Evolutionary conservation across 305 asterid species (phyloP), one percentile per base, ranked within the genome.

Genomic region (Galium porrigens): DNA sequence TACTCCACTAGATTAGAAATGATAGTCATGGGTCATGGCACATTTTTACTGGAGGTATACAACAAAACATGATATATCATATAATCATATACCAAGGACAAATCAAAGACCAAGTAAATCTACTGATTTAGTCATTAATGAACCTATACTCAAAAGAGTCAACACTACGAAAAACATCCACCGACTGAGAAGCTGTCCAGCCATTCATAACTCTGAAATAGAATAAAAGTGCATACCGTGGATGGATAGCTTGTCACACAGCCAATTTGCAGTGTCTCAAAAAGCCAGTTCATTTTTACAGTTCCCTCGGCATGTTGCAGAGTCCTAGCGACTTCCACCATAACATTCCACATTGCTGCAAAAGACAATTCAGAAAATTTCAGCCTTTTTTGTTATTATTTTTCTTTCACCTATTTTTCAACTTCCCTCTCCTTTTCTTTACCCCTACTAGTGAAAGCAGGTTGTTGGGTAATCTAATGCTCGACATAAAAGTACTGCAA

Each of bases 161-260:
- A 36, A 36, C 8, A 4, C 14, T 29, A 32, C 2, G 11, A 10
- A 33, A 17, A 7, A 4, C 1, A 25, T 18, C 52, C 6, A 10
- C 1, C 6, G 37, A 17, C 10, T 61, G 29, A 20, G 52, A 61
- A 1, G 17, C 30, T 14, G 17, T 15, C 34, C 7, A 62, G 37
- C 7, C 66, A 41, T n/a, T 20, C 12, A 6, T 30, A 46, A 63
- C 67, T 30, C 48, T 32, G 5, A 58, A 34, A 12, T 27, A 51
- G 49, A 6, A 53, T 1, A 59, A 60, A 20, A 5, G 58, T 39
- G 64, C 72, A 52, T 85, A 94, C 99, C 79, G 96, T 89, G 71
- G 96, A 86, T 68, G 99, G 99, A 75, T 81, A 82, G 64, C 85
- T 79, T 56, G 95, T 81, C 61, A 86, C 86, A 27, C 97, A 87